Base-by-base conservation (phyloP, 768 basidiomycete species). In the Termitomyces sp. region DNA sequence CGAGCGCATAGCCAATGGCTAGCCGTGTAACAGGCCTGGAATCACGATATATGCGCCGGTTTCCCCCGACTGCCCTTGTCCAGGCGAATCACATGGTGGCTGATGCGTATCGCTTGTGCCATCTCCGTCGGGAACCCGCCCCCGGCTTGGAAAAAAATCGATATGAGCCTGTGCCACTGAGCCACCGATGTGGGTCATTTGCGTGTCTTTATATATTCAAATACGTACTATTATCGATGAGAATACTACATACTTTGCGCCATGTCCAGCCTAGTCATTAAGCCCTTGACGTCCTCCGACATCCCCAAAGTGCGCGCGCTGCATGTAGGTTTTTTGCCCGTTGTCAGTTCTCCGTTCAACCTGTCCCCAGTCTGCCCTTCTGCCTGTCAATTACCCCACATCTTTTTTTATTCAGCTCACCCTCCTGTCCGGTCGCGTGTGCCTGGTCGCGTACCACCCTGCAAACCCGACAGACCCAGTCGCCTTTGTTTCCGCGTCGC, bases 381-480 rank as follows among this genome's bases (percentile, higher is more conserved):
- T 79, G 6, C 77, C 77, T 16, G 60, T 79, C 48, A 59, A 54
- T 34, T 80, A 80, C 61, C 75, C 78, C 22, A 60, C 64, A 22
- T 72, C 76, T 4, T 80, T 79, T 63, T 79, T 79, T 62, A 69
- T 76, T 16, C 77, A 81, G 44, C 75, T 81, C 55, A 72, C 79
- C 34, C 59, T 78, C 26, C 69, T 76, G n/a, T 69, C 75, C 8
- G 65, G 66, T 29, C 70, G 76, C 6, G 61, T 72, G 26, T 79
- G 79, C 65, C 71, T 80, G 55, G 66, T 80, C 33, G 79, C 79
- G 1, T 70, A 71, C 59, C 64, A 61, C 12, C 63, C 61, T 16
- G 52, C 65, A 8, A 55, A 68, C 31, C 72, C 71, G 18, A 52
- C 54, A 18, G 58, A 57, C 12, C 75, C 75, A 20, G 65, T 80